These are phyloP conservation scores for Oenanthe javanica DNA, from an alignment of 140 eudicot species.

Conservation along the genomic window DNA sequence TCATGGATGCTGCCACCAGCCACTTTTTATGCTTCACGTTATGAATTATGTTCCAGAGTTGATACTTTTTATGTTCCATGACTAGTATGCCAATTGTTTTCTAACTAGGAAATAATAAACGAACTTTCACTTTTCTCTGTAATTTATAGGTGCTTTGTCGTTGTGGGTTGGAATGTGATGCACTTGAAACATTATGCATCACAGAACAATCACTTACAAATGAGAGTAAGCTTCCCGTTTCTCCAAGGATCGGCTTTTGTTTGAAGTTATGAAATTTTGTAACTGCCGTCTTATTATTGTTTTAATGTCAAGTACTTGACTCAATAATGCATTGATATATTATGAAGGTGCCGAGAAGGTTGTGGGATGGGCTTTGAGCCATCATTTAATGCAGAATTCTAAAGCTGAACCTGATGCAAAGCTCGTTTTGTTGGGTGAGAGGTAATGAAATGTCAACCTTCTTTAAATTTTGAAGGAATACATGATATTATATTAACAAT, in stretches of 20 bases:
- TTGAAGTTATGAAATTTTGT: neutral
- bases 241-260: neutral
- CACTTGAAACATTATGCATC: constrained; percentile 62
- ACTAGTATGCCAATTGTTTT: neutral
- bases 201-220: constrained; percentile 74
- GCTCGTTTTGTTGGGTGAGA: constrained; percentile 57
- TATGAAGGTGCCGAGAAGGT: constrained; percentile 84
- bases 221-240: constrained; percentile 37
- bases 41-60: neutral
- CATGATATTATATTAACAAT: neutral
- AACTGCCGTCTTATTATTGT: neutral
- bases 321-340: constrained; percentile 12
- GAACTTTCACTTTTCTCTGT: neutral
- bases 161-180: constrained; percentile 67
- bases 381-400: constrained; percentile 62
- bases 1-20: neutral
- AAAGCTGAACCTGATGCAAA: constrained; percentile 47
- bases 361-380: constrained; percentile 88
- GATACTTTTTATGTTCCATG: neutral
- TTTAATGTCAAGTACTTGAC: neutral
- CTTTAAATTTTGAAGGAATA: neutral
- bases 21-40: neutral
- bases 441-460: constrained; percentile 34
- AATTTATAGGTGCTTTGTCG: constrained; percentile 55
- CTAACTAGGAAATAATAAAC: neutral